A percentile compares a stretch with the other conserved stretches of the same genome.
Evolutionary conservation across 208 protist genomes (phyloP).

Genomic region (Porcisia deanei): DNA sequence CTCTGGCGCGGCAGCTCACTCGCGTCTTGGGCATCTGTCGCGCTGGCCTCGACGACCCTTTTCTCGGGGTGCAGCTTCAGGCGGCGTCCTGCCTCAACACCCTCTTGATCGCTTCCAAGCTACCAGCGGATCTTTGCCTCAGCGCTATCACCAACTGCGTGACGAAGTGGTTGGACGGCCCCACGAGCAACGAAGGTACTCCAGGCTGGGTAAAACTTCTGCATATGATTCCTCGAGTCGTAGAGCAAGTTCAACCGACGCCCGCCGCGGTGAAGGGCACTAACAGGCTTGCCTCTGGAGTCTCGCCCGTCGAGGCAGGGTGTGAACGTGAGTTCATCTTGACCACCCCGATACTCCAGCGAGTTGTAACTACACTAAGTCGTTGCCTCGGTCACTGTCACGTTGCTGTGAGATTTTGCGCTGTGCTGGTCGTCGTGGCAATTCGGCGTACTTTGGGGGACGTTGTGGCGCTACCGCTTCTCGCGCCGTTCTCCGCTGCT

Average conservation of each 20-base stretch:
- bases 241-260: constrained; percentile 25
- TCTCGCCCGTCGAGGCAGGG: background rate
- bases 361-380: constrained; percentile 35
- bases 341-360: constrained; percentile 39
- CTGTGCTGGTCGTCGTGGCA: constrained; percentile 23
- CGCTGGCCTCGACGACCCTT: constrained; percentile 74
- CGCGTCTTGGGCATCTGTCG: constrained; percentile 46
- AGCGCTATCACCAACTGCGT: constrained; percentile 48
- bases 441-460: constrained; percentile 38
- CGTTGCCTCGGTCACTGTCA: constrained; percentile 41
- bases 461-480: constrained; percentile 36
- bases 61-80: constrained; percentile 69
- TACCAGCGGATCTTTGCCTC: constrained; percentile 43
- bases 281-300: background rate
- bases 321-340: constrained; percentile 8
- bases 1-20: constrained; percentile 38
- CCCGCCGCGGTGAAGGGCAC: background rate
- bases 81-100: constrained; percentile 40
- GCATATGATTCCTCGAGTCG: constrained; percentile 39
- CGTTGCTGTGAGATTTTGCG: constrained; percentile 40
- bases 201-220: constrained; percentile 62
- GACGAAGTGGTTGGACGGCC: constrained; percentile 48
- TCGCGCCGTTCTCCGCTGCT: constrained; percentile 37
- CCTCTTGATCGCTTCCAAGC: constrained; percentile 12
- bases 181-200: constrained; percentile 30